A percentile compares a stretch with the other conserved stretches of the same genome.
Conservation (phyloP, 345 rosid genomes). For the Chamaenerion angustifolium region DNA sequence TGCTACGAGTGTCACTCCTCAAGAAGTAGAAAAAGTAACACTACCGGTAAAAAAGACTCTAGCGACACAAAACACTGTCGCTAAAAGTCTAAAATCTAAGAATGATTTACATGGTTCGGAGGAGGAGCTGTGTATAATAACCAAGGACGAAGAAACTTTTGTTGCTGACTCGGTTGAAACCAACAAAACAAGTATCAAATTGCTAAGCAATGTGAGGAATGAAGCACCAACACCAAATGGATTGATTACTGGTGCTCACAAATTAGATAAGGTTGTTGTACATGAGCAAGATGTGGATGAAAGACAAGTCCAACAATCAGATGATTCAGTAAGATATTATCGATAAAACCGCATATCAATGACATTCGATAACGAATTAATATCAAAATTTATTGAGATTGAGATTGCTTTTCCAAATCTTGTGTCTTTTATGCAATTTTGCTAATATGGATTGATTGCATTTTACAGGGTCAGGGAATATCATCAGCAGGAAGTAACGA, state of each 20-base stretch:
- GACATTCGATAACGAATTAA: no score
- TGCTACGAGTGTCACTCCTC: neutral
- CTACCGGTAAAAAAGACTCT: no score
- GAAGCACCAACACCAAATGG: constrained; percentile 18
- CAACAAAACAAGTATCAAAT: constrained; percentile 14
- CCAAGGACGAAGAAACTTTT: constrained; percentile 16
- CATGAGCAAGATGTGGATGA: constrained; percentile 15
- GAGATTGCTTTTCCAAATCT: no score
- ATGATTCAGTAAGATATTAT: constrained; percentile 31
- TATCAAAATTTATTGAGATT: no score
- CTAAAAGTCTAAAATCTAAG: no score
- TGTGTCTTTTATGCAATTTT: no score
- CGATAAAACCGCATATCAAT: neutral
- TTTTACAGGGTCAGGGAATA: constrained; percentile 19
- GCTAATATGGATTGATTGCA: neutral
- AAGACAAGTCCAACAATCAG: constrained; percentile 15
- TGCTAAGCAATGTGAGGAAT: constrained; percentile 9
- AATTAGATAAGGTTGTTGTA: constrained; percentile 7
- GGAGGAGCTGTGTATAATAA: no score
- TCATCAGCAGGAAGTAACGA: constrained; percentile 13
- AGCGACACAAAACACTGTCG: no score
- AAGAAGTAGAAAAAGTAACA: constrained; percentile 11
- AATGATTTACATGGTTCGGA: no score
- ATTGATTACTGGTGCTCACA: constrained; percentile 16
- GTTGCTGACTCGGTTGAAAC: constrained; percentile 12